These are phyloP conservation scores for Phoenix roebelenii DNA, from an alignment of 176 grass and related monocot species.

Conservation along the genomic window DNA sequence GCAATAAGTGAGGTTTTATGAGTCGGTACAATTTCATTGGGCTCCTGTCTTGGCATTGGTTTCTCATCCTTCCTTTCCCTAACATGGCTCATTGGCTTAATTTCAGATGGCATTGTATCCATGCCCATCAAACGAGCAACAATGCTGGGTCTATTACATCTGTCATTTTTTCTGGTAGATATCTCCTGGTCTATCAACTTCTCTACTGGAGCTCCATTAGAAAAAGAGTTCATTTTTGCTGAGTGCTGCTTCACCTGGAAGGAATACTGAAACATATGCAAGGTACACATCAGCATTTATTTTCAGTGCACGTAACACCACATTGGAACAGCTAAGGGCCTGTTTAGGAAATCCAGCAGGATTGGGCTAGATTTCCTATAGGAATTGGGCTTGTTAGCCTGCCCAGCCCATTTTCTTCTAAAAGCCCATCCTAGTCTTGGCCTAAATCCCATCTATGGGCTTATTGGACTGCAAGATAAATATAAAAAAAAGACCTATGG, in stretches of 20 bases:
- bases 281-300: slow-evolving; percentile 6
- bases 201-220: slow-evolving; percentile 26
- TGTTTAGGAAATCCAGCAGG: too few species aligned
- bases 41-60: slow-evolving; percentile 29
- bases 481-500: too few species aligned
- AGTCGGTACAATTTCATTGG: slow-evolving; percentile 12
- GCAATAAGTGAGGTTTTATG: slow-evolving; percentile 4
- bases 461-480: too few species aligned
- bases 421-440: too few species aligned
- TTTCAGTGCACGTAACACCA: not conserved
- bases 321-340: not conserved
- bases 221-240: slow-evolving; percentile 18
- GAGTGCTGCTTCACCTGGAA: slow-evolving; percentile 42
- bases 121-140: slow-evolving; percentile 94
- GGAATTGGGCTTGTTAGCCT: too few species aligned
- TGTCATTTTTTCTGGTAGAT: slow-evolving; percentile 31
- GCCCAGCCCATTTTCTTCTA: too few species aligned
- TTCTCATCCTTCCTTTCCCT: slow-evolving; percentile 18
- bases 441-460: too few species aligned
- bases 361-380: too few species aligned
- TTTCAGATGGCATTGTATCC: slow-evolving; percentile 47
- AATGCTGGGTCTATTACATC: slow-evolving; percentile 52
- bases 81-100: slow-evolving; percentile 17
- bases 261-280: slow-evolving; percentile 42
- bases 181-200: slow-evolving; percentile 53